Evolutionary conservation across 768 basidiomycete species (phyloP).

Genomic region (Serpula lacrymans): DNA sequence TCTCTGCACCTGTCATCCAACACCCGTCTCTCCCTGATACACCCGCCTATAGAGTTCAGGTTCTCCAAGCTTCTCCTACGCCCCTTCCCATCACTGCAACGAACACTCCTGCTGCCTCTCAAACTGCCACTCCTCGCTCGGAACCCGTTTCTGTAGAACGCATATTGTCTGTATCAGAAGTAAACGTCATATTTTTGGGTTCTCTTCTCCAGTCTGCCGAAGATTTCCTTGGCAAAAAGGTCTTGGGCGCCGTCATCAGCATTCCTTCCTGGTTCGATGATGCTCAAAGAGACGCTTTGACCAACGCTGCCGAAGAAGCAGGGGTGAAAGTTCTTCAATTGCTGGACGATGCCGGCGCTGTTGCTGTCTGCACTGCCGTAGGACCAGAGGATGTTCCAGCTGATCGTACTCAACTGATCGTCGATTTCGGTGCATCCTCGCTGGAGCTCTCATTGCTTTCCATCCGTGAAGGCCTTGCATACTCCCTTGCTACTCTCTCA

Average conservation of each 20-base stretch:
- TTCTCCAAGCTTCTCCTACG: constrained; percentile 74
- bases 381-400: constrained; percentile 34
- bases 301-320: constrained; percentile 71
- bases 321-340: constrained; percentile 84
- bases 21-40: constrained; percentile 68
- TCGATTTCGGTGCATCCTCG: constrained; percentile 79
- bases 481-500: constrained; percentile 55
- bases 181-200: constrained; percentile 78
- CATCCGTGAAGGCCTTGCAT: constrained; percentile 70
- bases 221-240: constrained; percentile 82
- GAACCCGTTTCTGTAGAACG: constrained; percentile 67
- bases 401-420: constrained; percentile 76
- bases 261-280: constrained; percentile 75
- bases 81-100: constrained; percentile 55
- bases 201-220: constrained; percentile 84
- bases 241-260: constrained; percentile 80
- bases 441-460: constrained; percentile 68
- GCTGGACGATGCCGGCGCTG: constrained; percentile 81
- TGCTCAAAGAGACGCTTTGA: constrained; percentile 65
- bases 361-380: constrained; percentile 53
- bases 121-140: constrained; percentile 67
- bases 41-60: constrained; percentile 81
- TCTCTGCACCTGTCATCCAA: constrained; percentile 72
- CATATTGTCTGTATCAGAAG: constrained; percentile 79
- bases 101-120: constrained; percentile 64